These are phyloP conservation scores for Ceratobasidium sp. DNA, from an alignment of 1,284 basidiomycete species.

Conservation along the genomic window DNA sequence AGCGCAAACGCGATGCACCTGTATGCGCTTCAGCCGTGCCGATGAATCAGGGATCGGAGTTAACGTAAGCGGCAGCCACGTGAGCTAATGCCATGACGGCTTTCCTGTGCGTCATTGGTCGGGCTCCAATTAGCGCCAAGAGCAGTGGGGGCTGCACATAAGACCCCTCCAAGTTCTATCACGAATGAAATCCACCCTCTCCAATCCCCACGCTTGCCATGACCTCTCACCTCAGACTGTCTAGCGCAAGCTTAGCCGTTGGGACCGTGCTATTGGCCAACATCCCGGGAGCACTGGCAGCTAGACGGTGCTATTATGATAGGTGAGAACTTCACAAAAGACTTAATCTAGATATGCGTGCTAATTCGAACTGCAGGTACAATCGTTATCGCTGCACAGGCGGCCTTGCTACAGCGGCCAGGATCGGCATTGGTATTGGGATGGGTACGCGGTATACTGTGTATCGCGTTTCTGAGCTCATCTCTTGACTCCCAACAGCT, in stretches of 20 bases:
- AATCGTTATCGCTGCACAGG: slow-evolving; percentile 19
- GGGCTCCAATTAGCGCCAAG: neutral
- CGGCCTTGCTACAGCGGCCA: slow-evolving; percentile 28
- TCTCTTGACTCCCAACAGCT: neutral
- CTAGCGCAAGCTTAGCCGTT: neutral
- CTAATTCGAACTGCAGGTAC: slow-evolving; percentile 18
- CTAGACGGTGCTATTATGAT: slow-evolving; percentile 25
- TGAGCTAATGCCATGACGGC: neutral
- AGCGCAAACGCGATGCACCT: neutral
- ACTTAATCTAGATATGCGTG: neutral
- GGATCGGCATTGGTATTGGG: slow-evolving; percentile 31
- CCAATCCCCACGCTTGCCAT: slow-evolving; percentile 1
- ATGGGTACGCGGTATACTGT: neutral
- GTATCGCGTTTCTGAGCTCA: neutral
- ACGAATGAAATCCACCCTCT: neutral
- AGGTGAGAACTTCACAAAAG: neutral
- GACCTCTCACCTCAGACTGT: neutral
- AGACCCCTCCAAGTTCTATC: slow-evolving; percentile 1
- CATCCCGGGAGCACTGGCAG: neutral
- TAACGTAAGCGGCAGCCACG: slow-evolving; percentile 1
- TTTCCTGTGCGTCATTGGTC: slow-evolving; percentile 1
- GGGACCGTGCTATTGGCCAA: neutral
- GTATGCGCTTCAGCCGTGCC: neutral
- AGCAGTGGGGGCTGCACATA: neutral
- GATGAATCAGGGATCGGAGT: neutral